Evolutionary conservation across 2,329 filamentous ascomycete genomes (phyloP).

Genomic region (Penicillium sumatraense): DNA sequence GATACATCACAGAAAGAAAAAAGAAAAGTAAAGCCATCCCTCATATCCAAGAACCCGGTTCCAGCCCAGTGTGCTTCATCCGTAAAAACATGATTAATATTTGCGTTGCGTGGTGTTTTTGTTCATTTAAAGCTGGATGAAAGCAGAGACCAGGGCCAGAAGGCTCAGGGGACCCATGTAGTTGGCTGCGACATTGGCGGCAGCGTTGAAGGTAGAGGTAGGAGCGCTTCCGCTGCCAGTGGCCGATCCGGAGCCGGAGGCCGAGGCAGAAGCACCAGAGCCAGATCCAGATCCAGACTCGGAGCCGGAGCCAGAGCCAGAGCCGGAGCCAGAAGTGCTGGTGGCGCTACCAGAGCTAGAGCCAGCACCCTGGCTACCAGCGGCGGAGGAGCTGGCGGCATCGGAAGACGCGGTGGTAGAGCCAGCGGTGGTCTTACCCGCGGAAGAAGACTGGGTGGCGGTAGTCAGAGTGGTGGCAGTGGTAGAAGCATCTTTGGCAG

Average conservation of each 20-base stretch:
- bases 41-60: constrained; percentile 23
- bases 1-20: constrained; percentile 7
- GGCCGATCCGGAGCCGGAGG: constrained; percentile 13
- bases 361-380: constrained; percentile 8
- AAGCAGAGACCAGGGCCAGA: constrained; percentile 31
- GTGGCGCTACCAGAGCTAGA: constrained; percentile 9
- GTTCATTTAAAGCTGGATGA: constrained; percentile 35
- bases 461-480: constrained; percentile 16
- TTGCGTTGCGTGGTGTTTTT: not conserved
- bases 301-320: constrained; percentile 13
- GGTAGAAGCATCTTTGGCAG: constrained; percentile 13
- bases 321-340: constrained; percentile 18
- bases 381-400: constrained; percentile 11
- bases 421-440: constrained; percentile 9
- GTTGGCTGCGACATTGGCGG: constrained; percentile 26
- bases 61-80: constrained; percentile 30
- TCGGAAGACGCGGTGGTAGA: constrained; percentile 17
- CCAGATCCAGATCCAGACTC: constrained; percentile 17
- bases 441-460: constrained; percentile 15
- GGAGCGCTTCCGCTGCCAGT: constrained; percentile 12
- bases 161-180: constrained; percentile 28
- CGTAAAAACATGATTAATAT: constrained; percentile 21
- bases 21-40: constrained; percentile 12
- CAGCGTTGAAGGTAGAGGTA: constrained; percentile 21
- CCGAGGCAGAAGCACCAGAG: constrained; percentile 16